Conservation (phyloP, 192 early-diverging fungal species). For the Podila epicladia region DNA sequence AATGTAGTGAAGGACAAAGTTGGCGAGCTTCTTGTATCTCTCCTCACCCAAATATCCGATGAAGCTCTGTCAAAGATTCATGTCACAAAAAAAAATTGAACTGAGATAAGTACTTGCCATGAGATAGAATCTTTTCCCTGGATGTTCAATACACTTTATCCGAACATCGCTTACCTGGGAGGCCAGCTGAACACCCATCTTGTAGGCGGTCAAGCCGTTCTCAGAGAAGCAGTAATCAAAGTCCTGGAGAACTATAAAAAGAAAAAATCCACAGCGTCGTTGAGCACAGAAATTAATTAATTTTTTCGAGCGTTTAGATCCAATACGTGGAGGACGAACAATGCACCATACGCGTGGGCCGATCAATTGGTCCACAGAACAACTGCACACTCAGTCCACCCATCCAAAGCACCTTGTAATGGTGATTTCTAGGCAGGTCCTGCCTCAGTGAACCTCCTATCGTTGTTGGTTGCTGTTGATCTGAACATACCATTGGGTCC, state of each 20-base stretch:
- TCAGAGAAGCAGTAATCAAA: constrained; percentile 98
- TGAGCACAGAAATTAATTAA: too few relatives aligned
- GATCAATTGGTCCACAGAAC: constrained; percentile 19
- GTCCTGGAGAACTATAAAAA: constrained; percentile 70
- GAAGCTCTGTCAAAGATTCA: constrained; percentile 75
- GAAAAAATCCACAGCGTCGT: not conserved
- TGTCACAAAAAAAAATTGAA: too few relatives aligned
- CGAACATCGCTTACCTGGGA: constrained; percentile 61
- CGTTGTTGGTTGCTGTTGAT: not conserved
- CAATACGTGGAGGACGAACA: not conserved
- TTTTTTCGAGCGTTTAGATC: constrained; percentile 1
- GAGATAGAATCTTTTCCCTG: too few relatives aligned
- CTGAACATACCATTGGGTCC: constrained; percentile 74
- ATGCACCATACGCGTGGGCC: not conserved
- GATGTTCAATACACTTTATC: not conserved
- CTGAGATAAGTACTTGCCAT: too few relatives aligned
- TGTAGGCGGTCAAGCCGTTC: constrained; percentile 96
- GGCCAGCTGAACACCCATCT: constrained; percentile 72
- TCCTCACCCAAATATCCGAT: constrained; percentile 93
- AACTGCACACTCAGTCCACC: too few relatives aligned
- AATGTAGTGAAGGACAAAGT: constrained; percentile 95
- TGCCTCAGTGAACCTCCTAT: too few relatives aligned
- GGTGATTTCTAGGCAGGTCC: too few relatives aligned
- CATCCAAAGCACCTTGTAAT: too few relatives aligned
- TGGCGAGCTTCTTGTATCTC: constrained; percentile 88